Evolutionary conservation across 768 basidiomycete genomes (phyloP).

Genomic region (Phaeotremella fagi): DNA sequence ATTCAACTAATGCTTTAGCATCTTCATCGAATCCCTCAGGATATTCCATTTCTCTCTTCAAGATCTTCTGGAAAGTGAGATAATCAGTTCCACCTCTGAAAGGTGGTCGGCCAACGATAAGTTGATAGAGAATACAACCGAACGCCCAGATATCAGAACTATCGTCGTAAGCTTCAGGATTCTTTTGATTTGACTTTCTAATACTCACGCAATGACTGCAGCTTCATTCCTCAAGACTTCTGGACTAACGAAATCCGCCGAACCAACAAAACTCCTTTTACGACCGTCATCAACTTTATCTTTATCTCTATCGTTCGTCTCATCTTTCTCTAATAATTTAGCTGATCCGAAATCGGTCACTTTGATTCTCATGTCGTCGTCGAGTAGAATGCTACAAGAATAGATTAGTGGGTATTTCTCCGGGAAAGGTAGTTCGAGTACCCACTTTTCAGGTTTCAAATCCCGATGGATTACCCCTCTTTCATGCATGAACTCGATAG

Average conservation of each 20-base stretch:
- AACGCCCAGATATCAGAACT: conserved; percentile 95
- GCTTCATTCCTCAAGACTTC: conserved; percentile 69
- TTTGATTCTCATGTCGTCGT: conserved; percentile 77
- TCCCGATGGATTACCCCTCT: conserved; percentile 83
- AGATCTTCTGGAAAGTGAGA: conserved; percentile 91
- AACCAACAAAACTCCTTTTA: conserved; percentile 76
- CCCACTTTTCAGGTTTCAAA: conserved; percentile 53
- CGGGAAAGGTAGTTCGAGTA: not conserved
- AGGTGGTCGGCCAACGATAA: conserved; percentile 84
- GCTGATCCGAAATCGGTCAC: conserved; percentile 98
- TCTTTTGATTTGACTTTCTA: not conserved
- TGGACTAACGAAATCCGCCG: conserved; percentile 83
- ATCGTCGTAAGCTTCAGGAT: conserved; percentile 2
- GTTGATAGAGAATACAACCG: conserved; percentile 89
- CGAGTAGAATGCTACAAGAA: conserved; percentile 85
- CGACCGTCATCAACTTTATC: conserved; percentile 50
- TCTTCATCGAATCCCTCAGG: conserved; percentile 77
- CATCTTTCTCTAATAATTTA: conserved; percentile 46
- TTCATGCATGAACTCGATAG: conserved; percentile 82
- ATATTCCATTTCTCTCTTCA: conserved; percentile 76
- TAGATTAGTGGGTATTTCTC: not conserved
- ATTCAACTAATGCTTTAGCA: conserved; percentile 72
- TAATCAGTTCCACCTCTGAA: conserved; percentile 87
- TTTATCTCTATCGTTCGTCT: conserved; percentile 21
- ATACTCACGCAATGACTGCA: conserved; percentile 66